A percentile compares a stretch with the other conserved stretches of the same genome.
phyloP scores from a whole-genome alignment of 129 eudicot species.

The Flaveria brownii region DNA sequence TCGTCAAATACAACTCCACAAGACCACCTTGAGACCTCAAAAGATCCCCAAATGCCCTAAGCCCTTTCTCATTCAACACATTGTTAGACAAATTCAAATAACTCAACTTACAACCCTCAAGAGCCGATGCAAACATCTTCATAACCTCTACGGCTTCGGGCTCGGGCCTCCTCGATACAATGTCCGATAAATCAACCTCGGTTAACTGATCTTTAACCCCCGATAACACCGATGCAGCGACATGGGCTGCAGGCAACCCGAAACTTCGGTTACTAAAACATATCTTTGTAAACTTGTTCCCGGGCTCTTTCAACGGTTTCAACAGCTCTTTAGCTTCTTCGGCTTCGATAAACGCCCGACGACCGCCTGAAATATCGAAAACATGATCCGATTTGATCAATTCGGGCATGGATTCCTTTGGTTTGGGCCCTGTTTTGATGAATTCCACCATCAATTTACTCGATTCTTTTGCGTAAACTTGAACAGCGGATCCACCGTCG shows the following conservation, averaged over 20 bases:
- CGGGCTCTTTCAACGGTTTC: conserved; percentile 59
- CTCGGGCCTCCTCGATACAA: conserved; percentile 78
- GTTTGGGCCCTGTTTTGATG: conserved; percentile 48
- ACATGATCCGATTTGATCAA: conserved; percentile 19
- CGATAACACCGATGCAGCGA: conserved; percentile 58
- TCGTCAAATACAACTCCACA: conserved; percentile 68
- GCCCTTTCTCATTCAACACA: conserved; percentile 73
- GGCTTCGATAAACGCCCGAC: conserved; percentile 71
- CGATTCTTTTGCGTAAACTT: conserved; percentile 78
- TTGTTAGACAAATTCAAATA: conserved; percentile 70
- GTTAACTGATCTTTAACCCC: conserved; percentile 58
- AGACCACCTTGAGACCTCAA: conserved; percentile 53
- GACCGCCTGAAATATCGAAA: conserved; percentile 80
- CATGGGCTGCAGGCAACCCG: conserved; percentile 67
- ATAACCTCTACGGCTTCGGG: conserved; percentile 77
- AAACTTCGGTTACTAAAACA: conserved; percentile 94
- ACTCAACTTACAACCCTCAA: conserved; percentile 58
- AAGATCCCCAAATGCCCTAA: conserved; percentile 74
- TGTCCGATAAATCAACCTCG: conserved; percentile 75
- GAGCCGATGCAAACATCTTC: conserved; percentile 67
- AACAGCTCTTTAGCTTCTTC: conserved; percentile 71
- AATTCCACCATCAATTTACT: conserved; percentile 73
- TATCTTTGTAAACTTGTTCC: conserved; percentile 56
- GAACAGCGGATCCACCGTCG: conserved; percentile 81
- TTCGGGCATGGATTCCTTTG: conserved; percentile 36